A percentile compares a stretch with the other conserved stretches of the same genome.
Evolutionary conservation across 1,284 basidiomycete species (phyloP).

Genomic region (Hymenochaete sp.): DNA sequence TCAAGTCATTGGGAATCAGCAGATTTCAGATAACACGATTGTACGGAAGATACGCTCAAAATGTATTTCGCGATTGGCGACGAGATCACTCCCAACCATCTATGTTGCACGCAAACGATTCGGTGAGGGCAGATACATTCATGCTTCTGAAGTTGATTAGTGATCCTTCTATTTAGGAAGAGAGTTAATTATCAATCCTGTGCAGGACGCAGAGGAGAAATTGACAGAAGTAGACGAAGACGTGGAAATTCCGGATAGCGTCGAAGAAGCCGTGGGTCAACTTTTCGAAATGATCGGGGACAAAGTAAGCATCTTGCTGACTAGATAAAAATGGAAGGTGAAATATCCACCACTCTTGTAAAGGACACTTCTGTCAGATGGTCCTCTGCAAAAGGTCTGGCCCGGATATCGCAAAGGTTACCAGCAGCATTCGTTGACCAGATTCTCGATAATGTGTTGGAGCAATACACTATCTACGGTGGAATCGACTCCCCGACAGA

Average conservation of each 20-base stretch:
- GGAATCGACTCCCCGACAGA: conserved; percentile 48
- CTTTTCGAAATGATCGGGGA: conserved; percentile 76
- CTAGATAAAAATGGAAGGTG: conserved; percentile 5
- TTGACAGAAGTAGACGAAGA: conserved; percentile 26
- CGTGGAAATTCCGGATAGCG: conserved; percentile 68
- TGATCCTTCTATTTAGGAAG: conserved; percentile 31
- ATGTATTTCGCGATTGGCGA: conserved; percentile 50
- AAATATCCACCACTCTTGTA: background rate
- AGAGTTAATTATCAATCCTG: conserved; percentile 16
- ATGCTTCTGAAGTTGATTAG: too few species aligned
- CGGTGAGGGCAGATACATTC: conserved; percentile 21
- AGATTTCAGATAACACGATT: conserved; percentile 47
- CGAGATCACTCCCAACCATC: conserved; percentile 52
- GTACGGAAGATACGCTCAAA: conserved; percentile 63
- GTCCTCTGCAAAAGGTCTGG: conserved; percentile 89
- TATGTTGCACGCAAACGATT: conserved; percentile 5
- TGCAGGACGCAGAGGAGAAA: background rate
- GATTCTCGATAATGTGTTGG: conserved; percentile 72
- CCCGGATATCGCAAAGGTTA: conserved; percentile 76
- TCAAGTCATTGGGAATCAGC: conserved; percentile 32
- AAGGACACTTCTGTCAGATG: conserved; percentile 95
- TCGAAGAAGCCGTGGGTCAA: conserved; percentile 70
- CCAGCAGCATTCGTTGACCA: conserved; percentile 71
- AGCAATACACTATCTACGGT: conserved; percentile 60
- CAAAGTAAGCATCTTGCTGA: conserved; percentile 43